Evolutionary conservation across 164 flowering plant genomes (phyloP), one percentile per base, ranked within the genome.

Genomic region (Aristolochia contorta): DNA sequence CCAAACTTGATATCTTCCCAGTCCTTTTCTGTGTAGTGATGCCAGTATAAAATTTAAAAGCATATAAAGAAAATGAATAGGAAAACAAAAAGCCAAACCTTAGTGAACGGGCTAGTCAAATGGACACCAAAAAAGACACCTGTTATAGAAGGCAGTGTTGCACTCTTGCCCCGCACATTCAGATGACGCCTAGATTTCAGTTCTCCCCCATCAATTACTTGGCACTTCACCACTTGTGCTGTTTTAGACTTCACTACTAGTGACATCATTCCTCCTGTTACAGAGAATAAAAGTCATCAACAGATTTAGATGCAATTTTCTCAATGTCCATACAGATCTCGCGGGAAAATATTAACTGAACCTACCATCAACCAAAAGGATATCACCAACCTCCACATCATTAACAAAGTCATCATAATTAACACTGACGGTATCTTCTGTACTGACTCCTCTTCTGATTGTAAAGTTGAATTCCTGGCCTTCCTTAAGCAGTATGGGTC

Each of bases 1-100:
- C 99, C 99, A 82, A 94, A 94, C 75, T 94, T 94, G 69, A 94
- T 94, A 75, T 94, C 99, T 68, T 94, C 99, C 99, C 99, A 94
- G 65, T 94, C 99, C 67, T 91, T 94, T 56, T 94, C 99, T 93
- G 82, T 61, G 48, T 56, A 69, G 43, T 54, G n/a, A 65, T 23
- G 33, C 16, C 4, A 54, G 32, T 21, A 33, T 45, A 23, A 25
- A 12, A 21, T 61, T 15, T n/a, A 53, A 24, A 60, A 15, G 21
- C 20, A 54, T 18, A 9, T 48, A 62, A 41, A 48, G n/a, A 33
- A 62, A 12, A 43, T 33, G 61, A 37, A 6, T 6, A 37, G 10
- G 12, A 8, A 37, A 37, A 37, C 12, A 37, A 14, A 41, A 21
- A 12, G 20, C 9, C 21, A 55, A 18, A 13, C 32, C 58, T 37